These are phyloP conservation scores for Fusarium zealandicum DNA, from an alignment of 2,329 filamentous ascomycete species.

Conservation along the genomic window DNA sequence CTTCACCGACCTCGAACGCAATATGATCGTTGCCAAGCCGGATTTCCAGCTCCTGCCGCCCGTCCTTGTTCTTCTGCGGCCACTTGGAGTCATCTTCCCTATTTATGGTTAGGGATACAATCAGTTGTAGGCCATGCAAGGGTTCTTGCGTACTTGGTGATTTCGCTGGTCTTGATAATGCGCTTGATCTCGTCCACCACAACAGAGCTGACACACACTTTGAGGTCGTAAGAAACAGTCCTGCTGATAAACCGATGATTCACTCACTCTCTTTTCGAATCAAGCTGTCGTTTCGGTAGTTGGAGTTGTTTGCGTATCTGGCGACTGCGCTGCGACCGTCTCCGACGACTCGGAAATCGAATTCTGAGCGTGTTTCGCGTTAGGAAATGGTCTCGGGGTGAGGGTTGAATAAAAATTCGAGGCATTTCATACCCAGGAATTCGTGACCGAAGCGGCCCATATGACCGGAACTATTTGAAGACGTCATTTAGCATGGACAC, in stretches of 20 bases:
- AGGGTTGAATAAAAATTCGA: background rate
- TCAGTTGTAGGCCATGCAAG: background rate
- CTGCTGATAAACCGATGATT: background rate
- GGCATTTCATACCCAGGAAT: constrained; percentile 75
- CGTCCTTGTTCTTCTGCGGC: constrained; percentile 99
- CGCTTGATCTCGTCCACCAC: constrained; percentile 94
- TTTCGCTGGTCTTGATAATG: constrained; percentile 96
- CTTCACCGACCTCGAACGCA: constrained; percentile 81
- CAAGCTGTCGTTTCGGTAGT: constrained; percentile 97
- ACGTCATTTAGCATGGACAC: constrained; percentile 21
- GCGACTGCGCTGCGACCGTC: constrained; percentile 93
- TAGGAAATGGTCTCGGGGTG: background rate
- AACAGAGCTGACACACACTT: constrained; percentile 94
- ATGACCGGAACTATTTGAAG: constrained; percentile 80
- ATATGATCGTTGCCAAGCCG: constrained; percentile 94
- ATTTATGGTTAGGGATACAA: constrained; percentile 22
- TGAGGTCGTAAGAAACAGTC: constrained; percentile 22
- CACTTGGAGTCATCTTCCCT: constrained; percentile 98
- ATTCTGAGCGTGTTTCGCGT: constrained; percentile 68
- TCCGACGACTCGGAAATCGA: constrained; percentile 91
- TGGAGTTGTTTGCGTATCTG: constrained; percentile 98
- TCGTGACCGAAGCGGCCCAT: constrained; percentile 98
- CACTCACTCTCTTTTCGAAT: constrained; percentile 99
- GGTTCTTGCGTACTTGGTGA: constrained; percentile 76
- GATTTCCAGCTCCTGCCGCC: constrained; percentile 95